Percentiles rank a stretch among this genome's conserved stretches.
Evolutionary conservation across 129 eudicot species (phyloP).

Genomic region (Logfia minima): DNA sequence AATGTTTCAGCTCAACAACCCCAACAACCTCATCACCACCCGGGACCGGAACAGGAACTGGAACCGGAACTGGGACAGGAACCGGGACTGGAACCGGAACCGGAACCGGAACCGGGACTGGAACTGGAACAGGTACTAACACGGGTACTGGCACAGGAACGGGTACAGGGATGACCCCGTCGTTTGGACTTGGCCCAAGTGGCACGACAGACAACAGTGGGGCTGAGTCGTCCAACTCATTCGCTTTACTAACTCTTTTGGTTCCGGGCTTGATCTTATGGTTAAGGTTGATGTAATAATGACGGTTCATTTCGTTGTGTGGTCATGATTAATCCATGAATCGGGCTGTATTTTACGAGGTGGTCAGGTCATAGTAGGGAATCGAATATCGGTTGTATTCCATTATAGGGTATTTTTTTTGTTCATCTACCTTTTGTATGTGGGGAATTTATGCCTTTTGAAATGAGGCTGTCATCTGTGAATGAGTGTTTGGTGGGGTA

Average conservation of each 20-base stretch:
- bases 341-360: constrained; percentile 21
- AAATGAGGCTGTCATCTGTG: constrained; percentile 40
- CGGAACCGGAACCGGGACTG: constrained; percentile 14
- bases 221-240: constrained; percentile 24
- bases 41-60: constrained; percentile 1
- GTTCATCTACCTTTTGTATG: constrained; percentile 27
- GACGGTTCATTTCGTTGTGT: constrained; percentile 14
- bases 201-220: constrained; percentile 34
- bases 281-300: constrained; percentile 35
- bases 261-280: constrained; percentile 42
- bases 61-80: constrained; percentile 5
- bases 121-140: constrained; percentile 19
- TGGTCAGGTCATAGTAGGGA: constrained; percentile 35
- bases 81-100: constrained; percentile 15
- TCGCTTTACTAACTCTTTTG: constrained; percentile 34
- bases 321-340: constrained; percentile 36
- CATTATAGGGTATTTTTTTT: constrained; percentile 33
- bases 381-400: constrained; percentile 37
- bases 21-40: constrained; percentile 36
- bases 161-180: constrained; percentile 19
- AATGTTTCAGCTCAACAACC: constrained; percentile 34
- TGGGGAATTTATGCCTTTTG: constrained; percentile 68
- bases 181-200: constrained; percentile 53
- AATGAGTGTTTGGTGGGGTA: constrained; percentile 37
- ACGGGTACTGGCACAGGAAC: constrained; percentile 26